phyloP scores from a whole-genome alignment of 2,329 filamentous ascomycete genomes.

The Teratosphaeria pseudoeucalypti region DNA sequence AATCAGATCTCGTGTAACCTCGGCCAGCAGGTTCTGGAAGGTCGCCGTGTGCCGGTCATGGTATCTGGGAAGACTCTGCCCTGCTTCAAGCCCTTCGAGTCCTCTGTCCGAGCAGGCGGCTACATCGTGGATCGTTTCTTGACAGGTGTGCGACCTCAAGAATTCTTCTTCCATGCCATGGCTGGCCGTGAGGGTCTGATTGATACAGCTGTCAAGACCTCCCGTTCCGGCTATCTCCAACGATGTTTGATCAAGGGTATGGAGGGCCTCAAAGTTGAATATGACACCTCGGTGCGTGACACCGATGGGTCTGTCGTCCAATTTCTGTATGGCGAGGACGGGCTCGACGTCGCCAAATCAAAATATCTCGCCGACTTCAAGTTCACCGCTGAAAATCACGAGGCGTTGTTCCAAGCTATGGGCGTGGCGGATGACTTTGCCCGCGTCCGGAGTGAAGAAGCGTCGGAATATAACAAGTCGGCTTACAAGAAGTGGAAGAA shows the following conservation, averaged over 20 bases:
- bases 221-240: constrained; percentile 90
- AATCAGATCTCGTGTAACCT: constrained; percentile 97
- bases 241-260: constrained; percentile 97
- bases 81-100: constrained; percentile 88
- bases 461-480: constrained; percentile 49
- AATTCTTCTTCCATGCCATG: constrained; percentile 99
- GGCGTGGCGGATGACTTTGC: constrained; percentile 47
- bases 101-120: constrained; percentile 76
- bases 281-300: constrained; percentile 89
- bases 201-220: constrained; percentile 97
- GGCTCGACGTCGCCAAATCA: constrained; percentile 86
- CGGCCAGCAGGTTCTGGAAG: constrained; percentile 92
- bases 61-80: constrained; percentile 93
- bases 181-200: constrained; percentile 96
- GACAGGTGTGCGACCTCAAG: constrained; percentile 91
- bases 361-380: constrained; percentile 84
- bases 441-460: constrained; percentile 57
- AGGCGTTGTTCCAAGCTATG: constrained; percentile 67
- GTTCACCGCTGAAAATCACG: constrained; percentile 78
- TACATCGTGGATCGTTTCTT: constrained; percentile 95
- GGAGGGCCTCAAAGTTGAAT: constrained; percentile 85
- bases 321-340: constrained; percentile 94
- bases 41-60: constrained; percentile 90
- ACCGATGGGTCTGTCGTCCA: constrained; percentile 88
- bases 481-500: constrained; percentile 73